Evolutionary conservation across 192 early-diverging fungal genomes (phyloP), one percentile per base, ranked within the genome.

Genomic region (Coemansia biformis): DNA sequence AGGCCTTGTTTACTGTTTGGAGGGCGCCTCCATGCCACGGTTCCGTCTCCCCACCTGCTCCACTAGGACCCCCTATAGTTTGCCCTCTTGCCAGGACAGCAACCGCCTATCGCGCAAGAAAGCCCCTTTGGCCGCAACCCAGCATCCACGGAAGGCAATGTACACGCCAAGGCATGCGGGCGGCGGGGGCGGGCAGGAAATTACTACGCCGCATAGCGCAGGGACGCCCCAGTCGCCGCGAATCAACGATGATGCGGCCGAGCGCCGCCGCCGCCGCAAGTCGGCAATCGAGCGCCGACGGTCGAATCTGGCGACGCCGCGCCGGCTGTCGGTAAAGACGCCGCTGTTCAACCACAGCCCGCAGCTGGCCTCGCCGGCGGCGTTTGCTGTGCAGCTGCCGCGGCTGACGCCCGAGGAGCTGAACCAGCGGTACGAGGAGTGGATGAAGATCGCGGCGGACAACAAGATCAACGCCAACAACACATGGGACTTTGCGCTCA

Each of bases 381-480:
- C 57, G 36, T 74, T 66, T 58, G 57, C 70, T 1, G 63, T 74
- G 46, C 70, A 74, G 70, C 54, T 77, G 16, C 59, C 59, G 37
- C 59, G 54, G 8, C 52, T 73, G 51, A 75, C 65, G 2, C 66
- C 67, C 15, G 79, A 81, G 43, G 81, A 80, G 39, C 76, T 80
- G 48, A 79, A 79, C 36, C 57, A 77, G 38, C 76, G 78, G 28
- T 86, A 86, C 62, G 93, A 98, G 46, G 91, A 98, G 70, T 96
- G 91, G 90, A 86, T 98, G 78, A 94, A 96, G 68, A 88, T 98
- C 71, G 91, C 88, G 9, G 92, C 93, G 0, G 93, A 98, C 63
- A 96, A 74, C 51, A 96, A 96, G 85, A 93, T 98, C 60, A 98
- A 91, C 57, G 81, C 82, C 1, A 77, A 79, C 57, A 98, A 98